A percentile compares a stretch with the other conserved stretches of the same genome.
Conservation (phyloP, 495 filamentous ascomycete genomes). For the Penicillium chermesinum region DNA sequence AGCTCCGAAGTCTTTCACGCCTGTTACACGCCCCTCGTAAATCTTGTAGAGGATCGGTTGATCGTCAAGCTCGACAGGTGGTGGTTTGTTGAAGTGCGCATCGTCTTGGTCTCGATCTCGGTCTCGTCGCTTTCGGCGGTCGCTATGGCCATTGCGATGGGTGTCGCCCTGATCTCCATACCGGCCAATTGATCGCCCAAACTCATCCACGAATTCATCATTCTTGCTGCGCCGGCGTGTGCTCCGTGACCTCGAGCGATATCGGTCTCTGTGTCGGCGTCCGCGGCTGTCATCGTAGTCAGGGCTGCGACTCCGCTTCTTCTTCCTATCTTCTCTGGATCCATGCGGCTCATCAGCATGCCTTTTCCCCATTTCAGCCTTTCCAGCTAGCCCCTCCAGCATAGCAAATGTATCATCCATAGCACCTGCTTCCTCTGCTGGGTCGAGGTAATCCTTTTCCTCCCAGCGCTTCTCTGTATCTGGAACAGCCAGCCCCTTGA, state of each 20-base stretch:
- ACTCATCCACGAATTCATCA: constrained; percentile 60
- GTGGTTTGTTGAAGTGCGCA: constrained; percentile 65
- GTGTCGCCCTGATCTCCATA: constrained; percentile 37
- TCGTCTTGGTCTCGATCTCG: constrained; percentile 43
- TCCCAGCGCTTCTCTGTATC: constrained; percentile 64
- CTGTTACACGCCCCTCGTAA: constrained; percentile 84
- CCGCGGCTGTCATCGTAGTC: constrained; percentile 56
- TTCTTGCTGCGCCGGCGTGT: constrained; percentile 40
- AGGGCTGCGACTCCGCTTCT: constrained; percentile 71
- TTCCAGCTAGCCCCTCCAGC: constrained; percentile 78
- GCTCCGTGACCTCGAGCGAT: constrained; percentile 52
- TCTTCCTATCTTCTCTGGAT: constrained; percentile 30
- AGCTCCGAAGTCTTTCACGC: constrained; percentile 90
- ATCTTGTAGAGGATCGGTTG: constrained; percentile 78
- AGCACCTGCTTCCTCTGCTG: constrained; percentile 47
- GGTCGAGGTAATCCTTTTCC: constrained; percentile 39
- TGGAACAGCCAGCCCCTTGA: constrained; percentile 84
- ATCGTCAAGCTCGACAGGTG: constrained; percentile 75
- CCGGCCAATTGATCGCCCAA: constrained; percentile 46
- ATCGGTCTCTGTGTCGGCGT: constrained; percentile 46
- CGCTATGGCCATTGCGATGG: constrained; percentile 36
- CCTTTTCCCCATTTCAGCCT: no score
- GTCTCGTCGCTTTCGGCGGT: constrained; percentile 36
- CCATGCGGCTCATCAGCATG: constrained; percentile 36
- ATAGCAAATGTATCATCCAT: constrained; percentile 94